These are phyloP conservation scores for Solanum neorickii DNA, from an alignment of 257 asterid genomes.

Conservation along the genomic window DNA sequence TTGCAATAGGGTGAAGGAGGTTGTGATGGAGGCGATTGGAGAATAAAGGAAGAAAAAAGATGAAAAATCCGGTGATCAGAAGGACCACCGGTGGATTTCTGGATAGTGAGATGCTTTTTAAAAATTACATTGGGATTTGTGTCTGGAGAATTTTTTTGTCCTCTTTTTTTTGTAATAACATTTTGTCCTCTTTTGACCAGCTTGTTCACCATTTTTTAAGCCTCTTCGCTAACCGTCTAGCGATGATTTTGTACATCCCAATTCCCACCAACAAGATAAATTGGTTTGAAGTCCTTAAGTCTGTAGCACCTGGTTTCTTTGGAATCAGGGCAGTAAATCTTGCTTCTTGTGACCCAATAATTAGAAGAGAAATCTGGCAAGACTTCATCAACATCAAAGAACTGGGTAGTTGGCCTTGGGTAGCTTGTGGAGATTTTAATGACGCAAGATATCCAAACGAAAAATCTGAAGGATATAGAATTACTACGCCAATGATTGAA, in stretches of 20 bases:
- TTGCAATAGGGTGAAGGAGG: too few species aligned
- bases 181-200: not conserved
- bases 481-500: not conserved
- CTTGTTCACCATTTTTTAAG: not conserved
- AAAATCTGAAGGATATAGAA: not conserved
- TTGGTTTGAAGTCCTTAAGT: not conserved
- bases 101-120: too few species aligned
- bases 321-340: not conserved
- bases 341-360: not conserved
- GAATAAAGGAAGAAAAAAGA: too few species aligned
- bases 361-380: not conserved
- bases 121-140: too few species aligned
- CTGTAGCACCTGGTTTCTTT: not conserved
- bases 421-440: not conserved
- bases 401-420: not conserved
- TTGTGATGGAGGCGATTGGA: too few species aligned
- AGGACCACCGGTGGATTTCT: too few species aligned
- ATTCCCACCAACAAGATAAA: not conserved
- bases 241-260: not conserved
- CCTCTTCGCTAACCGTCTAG: not conserved
- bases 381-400: not conserved
- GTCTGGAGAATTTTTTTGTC: too few species aligned
- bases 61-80: too few species aligned
- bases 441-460: not conserved
- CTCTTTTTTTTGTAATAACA: too few species aligned